Evolutionary conservation across 75 land plant genomes (phyloP), one percentile per base, ranked within the genome.

Genomic region (Larix kaempferi): DNA sequence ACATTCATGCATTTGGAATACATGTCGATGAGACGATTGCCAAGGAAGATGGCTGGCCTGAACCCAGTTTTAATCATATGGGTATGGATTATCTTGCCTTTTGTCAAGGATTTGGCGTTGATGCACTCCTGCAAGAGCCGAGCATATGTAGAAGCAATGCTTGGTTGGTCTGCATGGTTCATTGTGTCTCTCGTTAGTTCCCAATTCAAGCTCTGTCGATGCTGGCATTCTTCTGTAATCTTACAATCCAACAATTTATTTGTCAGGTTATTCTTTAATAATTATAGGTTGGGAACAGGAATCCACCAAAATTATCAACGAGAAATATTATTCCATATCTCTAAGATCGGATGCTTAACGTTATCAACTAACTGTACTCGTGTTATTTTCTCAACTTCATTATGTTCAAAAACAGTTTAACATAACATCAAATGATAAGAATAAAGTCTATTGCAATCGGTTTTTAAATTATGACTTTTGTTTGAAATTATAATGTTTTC

Each of bases 11-110:
- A 80, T 62, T 76, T 80, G 12, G 79, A 61, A 76, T 80, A 80
- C 81, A 80, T 55, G 71, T 63, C 76, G 58, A 80, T 80, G 19
- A 80, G 78, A 10, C 64, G 25, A 37, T 76, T 80, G 33, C 55
- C 77, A 6, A 80, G 22, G 41, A 61, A 58, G 29, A 27, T 60
- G 33, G 61, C 81, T 49, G 75, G 79, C 44, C 35, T 62, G 60
- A 79, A 61, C 56, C 78, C 81, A 62, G 65, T 76, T 76, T 27
- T 76, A 21, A 75, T 76, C 66, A 80, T 76, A 12, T 80, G 23
- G 56, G 23, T 6, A 76, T 80, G 81, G 19, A 80, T 59, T 63
- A 58, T 5, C 81, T 52, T 37, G 69, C 78, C 76, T 16, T 66
- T 66, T 35, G 39, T 5, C 39, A 66, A 17, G 35, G 41, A 66